Evolutionary conservation across 768 basidiomycete species (phyloP).

Genomic region (Hygrophorus russula): DNA sequence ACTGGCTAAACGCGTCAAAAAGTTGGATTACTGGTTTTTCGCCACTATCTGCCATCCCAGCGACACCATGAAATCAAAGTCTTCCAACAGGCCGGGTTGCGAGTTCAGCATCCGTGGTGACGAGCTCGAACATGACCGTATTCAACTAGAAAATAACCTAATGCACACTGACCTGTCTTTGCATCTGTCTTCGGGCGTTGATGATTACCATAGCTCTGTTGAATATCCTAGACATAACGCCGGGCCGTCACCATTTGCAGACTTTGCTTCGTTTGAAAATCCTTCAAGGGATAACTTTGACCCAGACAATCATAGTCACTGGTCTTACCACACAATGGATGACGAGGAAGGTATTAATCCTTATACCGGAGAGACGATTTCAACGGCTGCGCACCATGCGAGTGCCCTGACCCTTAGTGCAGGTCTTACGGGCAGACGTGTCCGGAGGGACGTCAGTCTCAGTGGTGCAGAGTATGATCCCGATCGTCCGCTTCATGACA

Average conservation of each 20-base stretch:
- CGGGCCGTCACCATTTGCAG: slow-evolving; percentile 41
- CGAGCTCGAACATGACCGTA: slow-evolving; percentile 64
- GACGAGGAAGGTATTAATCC: slow-evolving; percentile 62
- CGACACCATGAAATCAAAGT: slow-evolving; percentile 1
- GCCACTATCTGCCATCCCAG: background rate
- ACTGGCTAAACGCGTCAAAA: background rate
- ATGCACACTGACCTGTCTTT: slow-evolving; percentile 64
- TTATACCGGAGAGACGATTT: slow-evolving; percentile 60
- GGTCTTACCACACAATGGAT: slow-evolving; percentile 42
- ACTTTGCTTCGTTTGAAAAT: slow-evolving; percentile 51
- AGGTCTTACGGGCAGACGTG: slow-evolving; percentile 50
- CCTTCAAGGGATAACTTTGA: slow-evolving; percentile 46
- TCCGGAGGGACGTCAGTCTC: slow-evolving; percentile 42
- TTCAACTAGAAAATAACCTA: slow-evolving; percentile 70
- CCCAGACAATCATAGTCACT: slow-evolving; percentile 35
- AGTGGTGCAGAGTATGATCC: slow-evolving; percentile 83
- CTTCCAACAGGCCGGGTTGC: slow-evolving; percentile 4
- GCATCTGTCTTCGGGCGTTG: slow-evolving; percentile 46
- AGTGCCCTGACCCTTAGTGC: slow-evolving; percentile 80
- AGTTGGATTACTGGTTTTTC: background rate
- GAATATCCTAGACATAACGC: slow-evolving; percentile 68
- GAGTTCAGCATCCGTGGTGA: slow-evolving; percentile 58
- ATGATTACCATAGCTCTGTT: slow-evolving; percentile 34
- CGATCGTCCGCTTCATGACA: slow-evolving; percentile 63
- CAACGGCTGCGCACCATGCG: slow-evolving; percentile 84